Evolutionary conservation across 345 rosid genomes (phyloP).

Genomic region (Schrenkiella parvula): DNA sequence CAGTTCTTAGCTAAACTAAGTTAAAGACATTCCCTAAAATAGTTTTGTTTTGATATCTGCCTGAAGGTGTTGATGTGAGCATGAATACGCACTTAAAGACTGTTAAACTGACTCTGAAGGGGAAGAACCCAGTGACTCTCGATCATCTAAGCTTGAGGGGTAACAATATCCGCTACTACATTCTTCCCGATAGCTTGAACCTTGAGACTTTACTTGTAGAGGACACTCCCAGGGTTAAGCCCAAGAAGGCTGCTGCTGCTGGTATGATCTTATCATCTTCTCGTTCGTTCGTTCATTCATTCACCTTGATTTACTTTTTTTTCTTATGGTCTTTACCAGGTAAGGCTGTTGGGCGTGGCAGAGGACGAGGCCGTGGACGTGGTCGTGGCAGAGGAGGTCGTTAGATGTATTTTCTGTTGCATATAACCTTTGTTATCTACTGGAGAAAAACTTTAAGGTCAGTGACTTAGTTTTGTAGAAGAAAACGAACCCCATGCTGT

Average conservation of each 20-base stretch:
- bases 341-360: conserved; percentile 73
- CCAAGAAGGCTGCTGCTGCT: conserved; percentile 79
- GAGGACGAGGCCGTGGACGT: conserved; percentile 87
- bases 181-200: conserved; percentile 96
- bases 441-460: background rate
- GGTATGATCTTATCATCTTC: conserved; percentile 48
- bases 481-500: background rate
- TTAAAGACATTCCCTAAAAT: background rate
- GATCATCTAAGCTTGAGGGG: conserved; percentile 97
- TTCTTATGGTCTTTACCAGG: conserved; percentile 37
- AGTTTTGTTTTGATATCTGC: background rate
- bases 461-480: conserved; percentile 1
- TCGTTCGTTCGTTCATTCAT: background rate
- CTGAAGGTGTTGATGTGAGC: conserved; percentile 87
- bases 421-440: background rate
- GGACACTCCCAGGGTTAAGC: conserved; percentile 88
- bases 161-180: conserved; percentile 88
- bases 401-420: conserved; percentile 22
- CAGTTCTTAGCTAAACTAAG: background rate
- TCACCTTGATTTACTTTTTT: background rate
- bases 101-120: conserved; percentile 84
- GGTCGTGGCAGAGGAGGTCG: conserved; percentile 84
- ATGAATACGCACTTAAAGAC: conserved; percentile 97
- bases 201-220: conserved; percentile 90
- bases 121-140: conserved; percentile 75